Percentiles rank a stretch among this genome's conserved stretches.
Conservation (phyloP, 2,329 filamentous ascomycete genomes). For the Rhynchosporium agropyri region DNA sequence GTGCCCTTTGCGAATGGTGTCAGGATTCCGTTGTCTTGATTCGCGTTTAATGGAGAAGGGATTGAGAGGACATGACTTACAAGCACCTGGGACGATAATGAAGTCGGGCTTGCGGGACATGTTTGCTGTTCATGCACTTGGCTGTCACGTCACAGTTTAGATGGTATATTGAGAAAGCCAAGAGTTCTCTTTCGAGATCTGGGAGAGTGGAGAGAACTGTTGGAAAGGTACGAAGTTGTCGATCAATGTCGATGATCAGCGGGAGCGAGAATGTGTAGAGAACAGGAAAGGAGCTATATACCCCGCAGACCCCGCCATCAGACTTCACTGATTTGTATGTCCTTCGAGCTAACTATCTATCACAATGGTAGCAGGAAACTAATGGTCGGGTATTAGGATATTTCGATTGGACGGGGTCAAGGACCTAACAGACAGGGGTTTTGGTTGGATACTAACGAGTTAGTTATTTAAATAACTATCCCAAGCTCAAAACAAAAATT, state of each 20-base stretch:
- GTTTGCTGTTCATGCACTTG: background rate
- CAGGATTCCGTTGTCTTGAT: background rate
- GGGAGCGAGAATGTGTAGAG: background rate
- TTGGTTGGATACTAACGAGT: no score
- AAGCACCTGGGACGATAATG: slow-evolving; percentile 37
- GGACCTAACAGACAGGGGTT: no score
- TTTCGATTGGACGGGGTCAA: no score
- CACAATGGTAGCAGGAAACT: no score
- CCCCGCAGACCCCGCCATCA: background rate
- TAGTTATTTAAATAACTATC: no score
- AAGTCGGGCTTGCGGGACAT: slow-evolving; percentile 35
- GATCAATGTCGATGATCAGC: background rate
- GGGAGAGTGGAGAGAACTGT: no score
- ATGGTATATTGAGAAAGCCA: background rate
- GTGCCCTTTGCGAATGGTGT: background rate
- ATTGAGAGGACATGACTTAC: slow-evolving; percentile 19
- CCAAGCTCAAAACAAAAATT: no score
- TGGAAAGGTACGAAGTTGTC: no score
- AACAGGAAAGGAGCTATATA: background rate
- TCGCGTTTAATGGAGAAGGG: background rate
- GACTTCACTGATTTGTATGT: no score
- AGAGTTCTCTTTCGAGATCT: no score
- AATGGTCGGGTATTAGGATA: no score
- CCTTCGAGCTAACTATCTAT: no score
- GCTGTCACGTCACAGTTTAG: background rate